phyloP scores from a whole-genome alignment of 83 land plant genomes.

The Picea abies region DNA sequence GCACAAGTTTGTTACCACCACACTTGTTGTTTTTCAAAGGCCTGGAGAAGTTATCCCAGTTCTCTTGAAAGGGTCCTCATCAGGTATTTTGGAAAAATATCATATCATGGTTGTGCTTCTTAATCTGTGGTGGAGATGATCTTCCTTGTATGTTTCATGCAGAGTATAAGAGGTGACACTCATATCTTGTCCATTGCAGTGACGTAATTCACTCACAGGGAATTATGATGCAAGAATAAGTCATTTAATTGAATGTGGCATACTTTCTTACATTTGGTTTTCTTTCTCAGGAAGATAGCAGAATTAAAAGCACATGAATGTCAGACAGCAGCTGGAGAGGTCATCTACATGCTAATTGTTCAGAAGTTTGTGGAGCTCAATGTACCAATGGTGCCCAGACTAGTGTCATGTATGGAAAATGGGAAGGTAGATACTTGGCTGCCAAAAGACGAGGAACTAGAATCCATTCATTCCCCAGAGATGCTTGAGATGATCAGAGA shows the following conservation, averaged over 20 bases:
- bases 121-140: neutral
- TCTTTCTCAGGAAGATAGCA: constrained; percentile 70
- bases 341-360: constrained; percentile 62
- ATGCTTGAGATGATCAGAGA: constrained; percentile 62
- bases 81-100: neutral
- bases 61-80: neutral
- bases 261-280: neutral
- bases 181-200: neutral
- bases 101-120: neutral
- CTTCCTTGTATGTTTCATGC: neutral
- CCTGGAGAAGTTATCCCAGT: neutral
- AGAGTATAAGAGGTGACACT: neutral
- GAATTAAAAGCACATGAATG: constrained; percentile 61
- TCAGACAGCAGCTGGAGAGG: constrained; percentile 57
- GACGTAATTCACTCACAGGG: neutral
- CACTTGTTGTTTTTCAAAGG: neutral
- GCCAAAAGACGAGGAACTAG: constrained; percentile 59
- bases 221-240: neutral
- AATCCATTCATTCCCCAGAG: constrained; percentile 62
- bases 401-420: constrained; percentile 31
- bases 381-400: constrained; percentile 56
- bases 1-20: too few relatives aligned
- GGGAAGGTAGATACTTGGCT: constrained; percentile 53
- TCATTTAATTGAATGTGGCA: neutral
- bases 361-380: constrained; percentile 64